Evolutionary conservation across 2,329 filamentous ascomycete species (phyloP), one percentile per base, ranked within the genome.

Genomic region (Ascochyta pisi): DNA sequence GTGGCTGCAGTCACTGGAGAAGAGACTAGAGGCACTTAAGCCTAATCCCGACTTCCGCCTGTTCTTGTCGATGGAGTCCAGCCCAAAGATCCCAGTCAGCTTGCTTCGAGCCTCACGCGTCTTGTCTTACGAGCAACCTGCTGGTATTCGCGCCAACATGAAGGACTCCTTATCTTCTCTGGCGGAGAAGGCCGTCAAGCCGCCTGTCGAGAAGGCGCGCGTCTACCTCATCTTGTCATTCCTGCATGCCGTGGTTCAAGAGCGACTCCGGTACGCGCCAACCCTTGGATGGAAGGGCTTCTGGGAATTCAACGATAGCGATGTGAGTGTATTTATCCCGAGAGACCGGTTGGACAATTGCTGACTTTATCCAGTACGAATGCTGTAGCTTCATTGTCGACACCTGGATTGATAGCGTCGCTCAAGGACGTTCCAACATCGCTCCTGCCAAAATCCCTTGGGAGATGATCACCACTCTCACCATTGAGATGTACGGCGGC

Each of bases 221-320:
- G 80, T 99, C 48, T 98, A 99, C 71, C 83, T 99, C 43, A 82
- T 99, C 44, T 84, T 99, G 34, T 95, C 90, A 3, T 98, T 99
- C 84, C 75, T 99, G 67, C 95, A 99, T 73, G 96, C 95, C 6
- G 93, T 99, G 34, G 88, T 97, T 10, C 95, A 99, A 76, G 95
- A 99, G 77, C 85, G 96, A 66, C 82, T 99, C 60, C 89, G 95
- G 60, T 99, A 99, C 75, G 93, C 94, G 23, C 96, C 95, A 0
- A 94, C 85, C 54, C 82, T 99, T 51, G 95, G 95, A 58, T 99
- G 95, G 95, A 97, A 96, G 81, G 92, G 92, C 50, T 96, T 97
- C 83, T 99, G 96, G 95, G 96, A 99, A 78, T 99, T 99, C 77
- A 99, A 99, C 74, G 96, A 99, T 77, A 96, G 93, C 67, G 95